Base-by-base conservation (phyloP, 2,329 filamentous ascomycete genomes). In the Cytospora piceicola region DNA sequence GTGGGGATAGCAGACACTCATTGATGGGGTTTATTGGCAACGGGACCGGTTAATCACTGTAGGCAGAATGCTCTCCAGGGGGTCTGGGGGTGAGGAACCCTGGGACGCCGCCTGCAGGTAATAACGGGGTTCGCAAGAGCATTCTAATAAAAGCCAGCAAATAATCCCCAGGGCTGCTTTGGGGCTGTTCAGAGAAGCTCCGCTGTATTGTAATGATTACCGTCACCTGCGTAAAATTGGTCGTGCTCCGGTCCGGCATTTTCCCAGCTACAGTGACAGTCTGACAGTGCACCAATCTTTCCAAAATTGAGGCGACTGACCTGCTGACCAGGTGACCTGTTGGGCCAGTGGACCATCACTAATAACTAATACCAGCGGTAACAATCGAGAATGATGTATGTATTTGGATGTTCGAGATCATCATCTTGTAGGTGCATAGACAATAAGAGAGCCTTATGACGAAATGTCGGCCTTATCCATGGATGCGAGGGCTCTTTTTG, bases 211-310 rank as follows among this genome's bases (percentile, higher is more conserved):
- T 49, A 24, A 49, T 24, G n/a, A 49, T 34, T 32, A 30, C 15
- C 52, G 4, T 32, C 27, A 14, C n/a, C 22, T 32, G 39, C 34
- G 22, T 49, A 24, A 12, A 30, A 63, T 52, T 57, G 61, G 61
- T 60, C 24, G 42, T n/a, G 17, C 32, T 15, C 51, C n/a, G 59
- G 63, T 57, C 63, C 61, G 53, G 66, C 66, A 68, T 68, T 36
- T 66, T 63, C 66, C 66, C 36, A 58, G 66, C 53, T 55, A 61
- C 34, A 27, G 29, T 6, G 6, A n/a, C 39, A 36, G 34, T 12
- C 34, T 46, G 20, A 49, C 46, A 42, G 42, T 67, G 58, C 54
- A 67, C 62, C 58, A 59, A 67, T 65, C 58, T 65, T 54, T 20
- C 54, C n/a, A 46, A 61, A 34, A 65, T 67, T 56, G 59, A 39